These are phyloP conservation scores for Nitzschia inconspicua DNA, from an alignment of 108 stramenopile species.

Conservation along the genomic window DNA sequence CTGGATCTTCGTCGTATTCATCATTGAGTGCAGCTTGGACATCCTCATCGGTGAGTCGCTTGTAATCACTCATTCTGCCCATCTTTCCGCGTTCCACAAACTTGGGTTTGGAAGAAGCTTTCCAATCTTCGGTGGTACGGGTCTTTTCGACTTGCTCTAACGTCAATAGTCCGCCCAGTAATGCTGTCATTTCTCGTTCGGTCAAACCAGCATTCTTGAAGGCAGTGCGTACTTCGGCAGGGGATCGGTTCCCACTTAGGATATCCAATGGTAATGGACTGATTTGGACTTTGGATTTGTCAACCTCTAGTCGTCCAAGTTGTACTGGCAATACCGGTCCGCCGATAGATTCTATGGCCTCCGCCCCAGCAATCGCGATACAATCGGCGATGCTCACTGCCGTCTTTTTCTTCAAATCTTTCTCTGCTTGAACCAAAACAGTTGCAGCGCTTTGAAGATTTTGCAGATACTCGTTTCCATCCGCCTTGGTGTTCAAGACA, in stretches of 20 bases:
- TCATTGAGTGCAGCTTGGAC: constrained; percentile 52
- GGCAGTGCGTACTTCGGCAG: constrained; percentile 37
- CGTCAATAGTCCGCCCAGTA: constrained; percentile 68
- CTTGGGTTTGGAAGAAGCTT: constrained; percentile 59
- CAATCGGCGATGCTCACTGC: constrained; percentile 80
- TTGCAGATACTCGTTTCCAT: constrained; percentile 32
- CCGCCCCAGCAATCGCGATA: constrained; percentile 75
- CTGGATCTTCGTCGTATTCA: constrained; percentile 62
- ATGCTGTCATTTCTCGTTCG: constrained; percentile 84
- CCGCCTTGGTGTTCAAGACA: constrained; percentile 50
- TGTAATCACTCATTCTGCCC: constrained; percentile 83
- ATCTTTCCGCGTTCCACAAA: constrained; percentile 83
- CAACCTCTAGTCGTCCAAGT: constrained; percentile 65
- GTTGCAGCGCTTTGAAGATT: constrained; percentile 49
- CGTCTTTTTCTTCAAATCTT: constrained; percentile 66
- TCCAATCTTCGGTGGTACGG: constrained; percentile 71
- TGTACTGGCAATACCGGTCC: constrained; percentile 76
- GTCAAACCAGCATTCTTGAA: constrained; percentile 71
- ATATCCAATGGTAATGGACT: constrained; percentile 48
- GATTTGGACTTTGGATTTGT: constrained; percentile 32
- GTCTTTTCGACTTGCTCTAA: constrained; percentile 74
- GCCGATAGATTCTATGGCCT: constrained; percentile 75
- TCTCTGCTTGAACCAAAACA: constrained; percentile 60
- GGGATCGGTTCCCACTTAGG: constrained; percentile 48
- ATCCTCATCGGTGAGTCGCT: constrained; percentile 74